Percentiles rank a stretch among this genome's conserved stretches.
Conservation (phyloP, 2,329 filamentous ascomycete species). For the Cadophora sp. region DNA sequence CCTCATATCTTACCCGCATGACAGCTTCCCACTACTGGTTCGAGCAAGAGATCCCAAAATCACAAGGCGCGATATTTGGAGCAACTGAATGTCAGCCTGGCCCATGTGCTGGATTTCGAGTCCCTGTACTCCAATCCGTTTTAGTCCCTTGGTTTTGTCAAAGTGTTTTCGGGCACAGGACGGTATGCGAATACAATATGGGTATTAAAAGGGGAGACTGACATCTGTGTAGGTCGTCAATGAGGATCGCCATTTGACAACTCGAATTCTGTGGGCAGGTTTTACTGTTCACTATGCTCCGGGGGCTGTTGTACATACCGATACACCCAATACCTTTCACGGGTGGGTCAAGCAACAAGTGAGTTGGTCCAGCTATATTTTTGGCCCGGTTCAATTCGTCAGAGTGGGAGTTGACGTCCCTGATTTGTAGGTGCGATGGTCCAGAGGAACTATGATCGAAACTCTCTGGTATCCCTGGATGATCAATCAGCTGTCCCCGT, state of each 20-base stretch:
- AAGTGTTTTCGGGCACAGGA: not conserved
- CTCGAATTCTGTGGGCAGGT: not conserved
- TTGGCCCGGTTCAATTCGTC: not conserved
- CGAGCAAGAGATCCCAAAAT: conserved; percentile 10
- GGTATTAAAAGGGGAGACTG: not conserved
- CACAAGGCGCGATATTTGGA: conserved; percentile 2
- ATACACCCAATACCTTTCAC: conserved; percentile 5
- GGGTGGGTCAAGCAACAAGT: conserved; percentile 16
- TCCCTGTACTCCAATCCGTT: not conserved
- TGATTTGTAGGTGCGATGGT: not conserved
- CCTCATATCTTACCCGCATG: not conserved
- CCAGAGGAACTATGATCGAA: conserved; percentile 6
- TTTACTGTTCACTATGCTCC: conserved; percentile 11
- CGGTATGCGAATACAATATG: not conserved
- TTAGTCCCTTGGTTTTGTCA: conserved; percentile 13
- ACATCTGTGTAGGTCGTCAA: not conserved
- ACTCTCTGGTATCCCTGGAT: conserved; percentile 11
- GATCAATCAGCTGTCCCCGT: not conserved
- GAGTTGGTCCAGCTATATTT: not conserved
- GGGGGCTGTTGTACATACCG: conserved; percentile 5
- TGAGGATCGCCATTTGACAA: conserved; percentile 12
- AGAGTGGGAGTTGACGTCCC: not conserved
- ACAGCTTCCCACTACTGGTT: conserved; percentile 3
- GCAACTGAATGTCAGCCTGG: conserved; percentile 8
- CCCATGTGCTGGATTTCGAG: not conserved